phyloP scores from a whole-genome alignment of 2,329 filamentous ascomycete species.

The Reticulascus tulasneorum region DNA sequence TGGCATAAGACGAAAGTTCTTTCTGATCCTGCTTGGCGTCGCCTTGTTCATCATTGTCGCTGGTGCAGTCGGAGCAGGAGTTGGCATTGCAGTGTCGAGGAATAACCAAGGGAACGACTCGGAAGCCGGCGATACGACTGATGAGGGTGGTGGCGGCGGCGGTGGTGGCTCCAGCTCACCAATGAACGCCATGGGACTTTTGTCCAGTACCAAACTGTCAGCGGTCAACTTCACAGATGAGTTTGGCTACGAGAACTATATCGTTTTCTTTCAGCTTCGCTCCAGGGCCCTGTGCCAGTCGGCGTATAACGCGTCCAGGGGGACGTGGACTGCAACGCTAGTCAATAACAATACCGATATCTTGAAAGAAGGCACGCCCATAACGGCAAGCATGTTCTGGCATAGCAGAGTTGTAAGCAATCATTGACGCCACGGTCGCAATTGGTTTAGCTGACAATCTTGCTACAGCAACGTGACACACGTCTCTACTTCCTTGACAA shows the following conservation, averaged over 20 bases:
- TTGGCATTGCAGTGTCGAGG: conserved; percentile 4
- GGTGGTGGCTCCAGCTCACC: neutral
- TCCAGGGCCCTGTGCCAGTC: conserved; percentile 7
- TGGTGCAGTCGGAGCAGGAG: conserved; percentile 8
- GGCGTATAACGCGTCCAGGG: conserved; percentile 9
- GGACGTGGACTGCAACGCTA: conserved; percentile 3
- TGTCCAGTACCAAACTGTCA: conserved; percentile 4
- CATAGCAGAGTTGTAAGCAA: conserved; percentile 5
- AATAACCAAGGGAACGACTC: conserved; percentile 5
- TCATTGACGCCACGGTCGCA: too few species aligned
- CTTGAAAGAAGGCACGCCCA: conserved; percentile 9
- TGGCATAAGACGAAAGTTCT: conserved; percentile 8
- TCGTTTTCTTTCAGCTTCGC: conserved; percentile 9
- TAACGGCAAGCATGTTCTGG: conserved; percentile 12
- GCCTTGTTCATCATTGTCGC: conserved; percentile 6
- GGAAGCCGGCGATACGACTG: neutral
- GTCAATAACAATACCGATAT: conserved; percentile 3
- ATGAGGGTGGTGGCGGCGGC: neutral
- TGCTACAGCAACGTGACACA: conserved; percentile 2
- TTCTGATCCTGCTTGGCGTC: conserved; percentile 7
- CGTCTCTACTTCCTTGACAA: conserved; percentile 11
- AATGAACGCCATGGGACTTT: conserved; percentile 1
- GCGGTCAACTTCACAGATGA: conserved; percentile 12
- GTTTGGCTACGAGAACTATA: conserved; percentile 7
- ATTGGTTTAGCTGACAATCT: neutral